Conservation (phyloP, 164 flowering plant genomes). For the Vitis riparia region DNA sequence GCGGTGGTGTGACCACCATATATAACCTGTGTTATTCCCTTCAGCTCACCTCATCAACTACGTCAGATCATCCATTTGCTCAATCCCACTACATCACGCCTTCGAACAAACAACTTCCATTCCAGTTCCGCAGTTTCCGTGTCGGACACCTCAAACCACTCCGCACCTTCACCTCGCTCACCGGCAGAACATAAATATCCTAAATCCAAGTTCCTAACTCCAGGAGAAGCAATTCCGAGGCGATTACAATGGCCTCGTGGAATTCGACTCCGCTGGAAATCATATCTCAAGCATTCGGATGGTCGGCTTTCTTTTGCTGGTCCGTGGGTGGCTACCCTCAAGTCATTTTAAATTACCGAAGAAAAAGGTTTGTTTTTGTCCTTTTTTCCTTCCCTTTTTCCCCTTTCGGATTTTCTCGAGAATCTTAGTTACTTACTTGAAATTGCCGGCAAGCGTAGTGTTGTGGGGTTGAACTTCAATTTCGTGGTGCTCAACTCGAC, state of each 20-base stretch:
- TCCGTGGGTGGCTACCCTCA: slow-evolving; percentile 92
- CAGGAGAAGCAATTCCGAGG: background rate
- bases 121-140: too few relatives aligned
- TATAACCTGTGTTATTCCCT: too few relatives aligned
- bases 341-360: slow-evolving; percentile 66
- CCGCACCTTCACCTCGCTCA: too few relatives aligned
- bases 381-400: background rate
- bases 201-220: too few relatives aligned
- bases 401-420: background rate
- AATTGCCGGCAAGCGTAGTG: slow-evolving; percentile 40
- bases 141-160: too few relatives aligned
- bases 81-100: too few relatives aligned
- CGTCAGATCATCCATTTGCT: too few relatives aligned
- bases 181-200: too few relatives aligned
- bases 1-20: too few relatives aligned
- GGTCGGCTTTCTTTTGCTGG: slow-evolving; percentile 83
- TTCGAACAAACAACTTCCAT: too few relatives aligned
- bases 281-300: slow-evolving; percentile 61
- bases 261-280: slow-evolving; percentile 64
- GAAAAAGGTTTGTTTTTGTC: slow-evolving; percentile 53
- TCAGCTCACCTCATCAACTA: too few relatives aligned
- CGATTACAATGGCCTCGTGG: slow-evolving; percentile 57
- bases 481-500: slow-evolving; percentile 79
- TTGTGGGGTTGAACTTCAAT: slow-evolving; percentile 88
- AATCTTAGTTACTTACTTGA: too few relatives aligned